Conservation (phyloP, 345 rosid genomes). For the Cardiospermum halicacabum region DNA sequence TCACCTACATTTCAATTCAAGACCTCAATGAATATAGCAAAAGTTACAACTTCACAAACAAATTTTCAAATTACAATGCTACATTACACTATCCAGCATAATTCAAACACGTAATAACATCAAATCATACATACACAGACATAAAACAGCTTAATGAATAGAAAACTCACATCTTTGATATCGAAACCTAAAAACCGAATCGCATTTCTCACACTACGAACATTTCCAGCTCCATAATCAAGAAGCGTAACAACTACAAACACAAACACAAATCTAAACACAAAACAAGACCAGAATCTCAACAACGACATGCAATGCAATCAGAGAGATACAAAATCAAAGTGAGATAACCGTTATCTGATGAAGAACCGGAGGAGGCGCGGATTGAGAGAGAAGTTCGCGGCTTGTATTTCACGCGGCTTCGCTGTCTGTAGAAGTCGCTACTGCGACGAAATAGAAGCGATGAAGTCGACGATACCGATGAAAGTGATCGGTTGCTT, state of each 20-base stretch:
- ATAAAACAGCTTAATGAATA: slow-evolving; percentile 4
- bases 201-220: slow-evolving; percentile 81
- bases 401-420: slow-evolving; percentile 36
- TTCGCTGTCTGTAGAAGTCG: slow-evolving; percentile 5
- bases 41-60: not conserved
- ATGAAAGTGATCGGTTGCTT: not conserved
- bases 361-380: slow-evolving; percentile 51
- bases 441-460: slow-evolving; percentile 3
- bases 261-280: not conserved
- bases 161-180: slow-evolving; percentile 58
- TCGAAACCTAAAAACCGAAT: slow-evolving; percentile 70
- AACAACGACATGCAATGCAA: not conserved
- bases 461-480: slow-evolving; percentile 5
- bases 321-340: not conserved
- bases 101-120: not conserved
- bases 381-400: slow-evolving; percentile 42
- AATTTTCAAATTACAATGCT: not conserved
- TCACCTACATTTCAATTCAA: slow-evolving; percentile 43
- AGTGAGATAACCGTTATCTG: slow-evolving; percentile 52
- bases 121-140: not conserved
- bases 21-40: not conserved
- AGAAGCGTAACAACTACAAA: slow-evolving; percentile 71
- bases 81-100: not conserved
- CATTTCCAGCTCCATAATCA: slow-evolving; percentile 96
- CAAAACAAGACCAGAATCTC: not conserved